Conservation (phyloP, 2,329 filamentous ascomycete genomes). For the Lecanicillium sp. region DNA sequence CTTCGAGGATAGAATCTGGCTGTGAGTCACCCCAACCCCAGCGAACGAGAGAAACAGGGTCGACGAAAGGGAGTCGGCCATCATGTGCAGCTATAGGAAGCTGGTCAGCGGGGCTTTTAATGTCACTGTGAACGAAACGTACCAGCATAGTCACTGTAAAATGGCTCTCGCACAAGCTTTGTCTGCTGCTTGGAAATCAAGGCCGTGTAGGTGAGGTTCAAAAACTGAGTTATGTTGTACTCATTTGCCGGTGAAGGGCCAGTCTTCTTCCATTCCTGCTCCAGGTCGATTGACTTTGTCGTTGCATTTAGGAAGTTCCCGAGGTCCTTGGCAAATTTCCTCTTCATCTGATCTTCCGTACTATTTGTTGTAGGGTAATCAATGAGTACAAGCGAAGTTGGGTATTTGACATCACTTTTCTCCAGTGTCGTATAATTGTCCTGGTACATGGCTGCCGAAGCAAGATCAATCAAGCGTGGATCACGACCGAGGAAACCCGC, state of each 20-base stretch:
- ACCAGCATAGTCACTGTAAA: slow-evolving; percentile 31
- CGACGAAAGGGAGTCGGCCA: slow-evolving; percentile 27
- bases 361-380: slow-evolving; percentile 1
- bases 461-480: slow-evolving; percentile 23
- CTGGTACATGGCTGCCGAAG: slow-evolving; percentile 22
- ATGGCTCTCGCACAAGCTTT: slow-evolving; percentile 27
- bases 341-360: slow-evolving; percentile 14
- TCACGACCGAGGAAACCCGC: slow-evolving; percentile 33
- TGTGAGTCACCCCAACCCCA: slow-evolving; percentile 27
- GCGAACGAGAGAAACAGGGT: slow-evolving; percentile 25
- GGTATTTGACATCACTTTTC: slow-evolving; percentile 16
- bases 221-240: slow-evolving; percentile 14
- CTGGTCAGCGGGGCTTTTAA: neutral
- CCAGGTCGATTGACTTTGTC: slow-evolving; percentile 14
- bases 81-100: slow-evolving; percentile 19
- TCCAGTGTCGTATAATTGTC: slow-evolving; percentile 25
- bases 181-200: slow-evolving; percentile 30
- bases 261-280: slow-evolving; percentile 17
- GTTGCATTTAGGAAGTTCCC: slow-evolving; percentile 17
- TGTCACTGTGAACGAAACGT: neutral
- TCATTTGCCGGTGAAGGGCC: slow-evolving; percentile 13
- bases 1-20: slow-evolving; percentile 15
- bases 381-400: slow-evolving; percentile 13
- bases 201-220: slow-evolving; percentile 26
- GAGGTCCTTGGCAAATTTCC: slow-evolving; percentile 20